Base-by-base conservation (phyloP, 1,284 basidiomycete genomes). In the Marasmius sp. region DNA sequence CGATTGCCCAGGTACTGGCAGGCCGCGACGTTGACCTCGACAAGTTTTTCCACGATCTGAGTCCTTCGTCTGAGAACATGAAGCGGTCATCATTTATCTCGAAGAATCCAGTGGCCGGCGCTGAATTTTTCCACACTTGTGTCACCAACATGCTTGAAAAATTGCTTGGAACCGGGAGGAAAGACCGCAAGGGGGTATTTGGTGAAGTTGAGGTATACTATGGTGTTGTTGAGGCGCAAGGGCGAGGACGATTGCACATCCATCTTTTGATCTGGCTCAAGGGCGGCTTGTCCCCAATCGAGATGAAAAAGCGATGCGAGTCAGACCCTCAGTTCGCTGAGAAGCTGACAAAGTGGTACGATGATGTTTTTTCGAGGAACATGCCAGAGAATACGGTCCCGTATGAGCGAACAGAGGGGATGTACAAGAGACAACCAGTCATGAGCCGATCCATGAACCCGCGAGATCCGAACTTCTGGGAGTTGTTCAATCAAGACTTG, bases 71-170 rank as follows among this genome's bases (percentile, higher is more conserved):
- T 20, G 49, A 14, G 27, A 56, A 56, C 6, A 37, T 39, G 8
- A 36, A 56, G 9, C 33, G 54, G 16, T 56, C 54, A 1, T 1
- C 52, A 56, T 39, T 53, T 52, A 1, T 51, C 33, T 8, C 49
- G 56, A 8, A 59, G n/a, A 66, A 66, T 49, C 65, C 65, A 1
- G 57, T 66, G 22, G 65, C 65, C 45, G 63, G 61, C 18, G 63
- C 65, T 6, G 39, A 61, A 39, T 66, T 66, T 36, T 66, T 66
- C 38, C 61, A 64, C 33, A 33, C 58, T 3, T 55, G 57, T 41
- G 63, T 63, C 20, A 57, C 54, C 9, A 60, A 58, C 14, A 59
- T 66, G 12, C 39, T 59, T 16, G 47, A 61, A 34, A 54, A 52
- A 22, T 50, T 66, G 14, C 36, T 66, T 8, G 62, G 65, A 0